Evolutionary conservation across 768 basidiomycete genomes (phyloP), one percentile per base, ranked within the genome.

Genomic region (Hypsizygus marmoreus): DNA sequence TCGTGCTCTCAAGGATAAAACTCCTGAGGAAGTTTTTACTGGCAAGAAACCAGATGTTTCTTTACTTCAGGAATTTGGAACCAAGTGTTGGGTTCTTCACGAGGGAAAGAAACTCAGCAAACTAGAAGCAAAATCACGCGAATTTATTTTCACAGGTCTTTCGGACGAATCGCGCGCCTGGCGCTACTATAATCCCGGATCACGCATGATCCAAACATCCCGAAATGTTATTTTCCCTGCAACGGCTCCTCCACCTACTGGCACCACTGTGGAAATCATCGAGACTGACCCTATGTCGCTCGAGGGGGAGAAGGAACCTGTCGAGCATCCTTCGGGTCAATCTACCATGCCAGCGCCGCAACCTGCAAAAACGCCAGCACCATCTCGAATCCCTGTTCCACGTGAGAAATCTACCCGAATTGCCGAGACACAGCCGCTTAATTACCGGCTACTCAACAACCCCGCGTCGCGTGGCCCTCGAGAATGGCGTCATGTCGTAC

Each of bases 381-480:
- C 31, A 26, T 43, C 32, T 23, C 16, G n/a, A 13, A 43, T 43
- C 26, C 26, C 23, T 16, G 30, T 49, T 9, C n/a, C 3, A 23
- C 10, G 42, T 10, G 22, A 33, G 38, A 12, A 16, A 43, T 49
- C 47, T 12, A 19, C 31, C 22, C 25, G 34, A 13, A 38, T 45
- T 33, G 41, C 43, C 12, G 12, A 10, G 19, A 23, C 24, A 20
- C 30, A 8, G 6, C 45, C 29, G 13, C 14, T 41, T 13, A 33
- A 54, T 47, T 48, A 54, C 14, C 4, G 16, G 11, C 6, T 43
- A 0, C n/a, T 54, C 14, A 45, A 54, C 32, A 47, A 47, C 22
- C 49, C 26, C 0, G 43, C 36, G 20, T 28, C 35, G 4, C 34
- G 42, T 7, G 30, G 31, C 19, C 47, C 40, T 12, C 3, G 14